Percentiles rank a stretch among this genome's conserved stretches.
These are phyloP conservation scores for Dispira parvispora DNA, from an alignment of 192 early-diverging fungal genomes.

Conservation along the genomic window DNA sequence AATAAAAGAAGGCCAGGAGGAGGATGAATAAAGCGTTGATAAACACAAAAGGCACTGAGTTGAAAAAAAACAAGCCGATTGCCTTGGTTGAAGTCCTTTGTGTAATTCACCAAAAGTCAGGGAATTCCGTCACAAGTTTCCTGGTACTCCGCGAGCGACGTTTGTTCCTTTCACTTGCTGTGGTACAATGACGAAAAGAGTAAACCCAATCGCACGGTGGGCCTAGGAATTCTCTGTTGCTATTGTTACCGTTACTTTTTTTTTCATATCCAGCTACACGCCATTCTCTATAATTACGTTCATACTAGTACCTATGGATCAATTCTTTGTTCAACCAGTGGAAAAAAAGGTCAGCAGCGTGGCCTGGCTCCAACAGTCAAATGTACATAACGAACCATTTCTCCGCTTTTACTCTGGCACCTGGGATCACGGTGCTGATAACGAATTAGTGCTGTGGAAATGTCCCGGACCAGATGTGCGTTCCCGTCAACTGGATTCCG, in stretches of 20 bases:
- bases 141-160: too few species aligned
- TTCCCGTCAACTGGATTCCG: background rate
- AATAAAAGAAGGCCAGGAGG: too few species aligned
- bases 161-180: too few species aligned
- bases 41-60: too few species aligned
- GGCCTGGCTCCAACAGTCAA: background rate
- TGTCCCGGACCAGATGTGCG: conserved; percentile 4
- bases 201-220: too few species aligned
- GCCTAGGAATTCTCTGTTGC: too few species aligned
- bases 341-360: background rate
- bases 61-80: too few species aligned
- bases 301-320: background rate
- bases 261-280: background rate
- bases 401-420: conserved; percentile 3
- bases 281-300: background rate
- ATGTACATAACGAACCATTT: background rate
- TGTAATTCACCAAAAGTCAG: too few species aligned
- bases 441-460: background rate
- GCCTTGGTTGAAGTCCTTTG: too few species aligned
- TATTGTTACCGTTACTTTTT: background rate
- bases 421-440: background rate
- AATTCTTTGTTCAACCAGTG: conserved; percentile 9
- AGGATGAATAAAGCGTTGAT: too few species aligned
- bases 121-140: too few species aligned
- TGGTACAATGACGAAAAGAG: too few species aligned